Evolutionary conservation across 495 filamentous ascomycete species (phyloP), one percentile per base, ranked within the genome.

Genomic region (Trichoderma parareesei): DNA sequence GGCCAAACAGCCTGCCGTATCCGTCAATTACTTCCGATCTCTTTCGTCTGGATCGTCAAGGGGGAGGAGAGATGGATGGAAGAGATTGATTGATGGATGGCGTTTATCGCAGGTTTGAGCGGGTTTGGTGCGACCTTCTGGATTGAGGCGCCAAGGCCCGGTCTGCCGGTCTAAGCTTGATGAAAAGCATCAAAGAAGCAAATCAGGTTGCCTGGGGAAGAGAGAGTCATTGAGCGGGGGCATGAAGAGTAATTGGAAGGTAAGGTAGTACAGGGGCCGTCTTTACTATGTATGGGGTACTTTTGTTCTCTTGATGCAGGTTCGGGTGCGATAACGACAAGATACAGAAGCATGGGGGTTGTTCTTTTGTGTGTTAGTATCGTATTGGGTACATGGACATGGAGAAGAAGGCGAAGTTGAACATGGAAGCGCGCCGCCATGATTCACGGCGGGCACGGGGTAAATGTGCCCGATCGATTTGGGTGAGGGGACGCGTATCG

Each of bases 1-100:
- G 8, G 20, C 27, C 20, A 57, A 20, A 57, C 53, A 57, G 53
- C 53, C 53, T 57, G 53, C 53, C 53, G 27, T 57, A 57, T 57
- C 53, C 18, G 53, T 57, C 4, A 57, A 27, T 57, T 57, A 14
- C 53, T 57, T 37, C 53, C 53, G 53, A 57, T 20, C 27, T 11
- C 53, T 20, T 35, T 57, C 20, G 27, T 27, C 37, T n/a, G 16
- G 9, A 27, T 33, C 53, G 16, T 11, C 27, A 37, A 4, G 27
- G 20, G 37, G 27, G 27, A 27, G 27, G 27, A 27, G 27, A 27
- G 27, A 27, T 27, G 27, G 27, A 27, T 27, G 27, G 27, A 27
- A 27, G 27, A 27, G 27, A 27, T 27, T 27, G 27, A 27, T 27
- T 27, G 27, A 27, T 27, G 27, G 27, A 27, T 27, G 27, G 27